Base-by-base conservation (phyloP, 345 rosid species). In the Carallia brachiata region DNA sequence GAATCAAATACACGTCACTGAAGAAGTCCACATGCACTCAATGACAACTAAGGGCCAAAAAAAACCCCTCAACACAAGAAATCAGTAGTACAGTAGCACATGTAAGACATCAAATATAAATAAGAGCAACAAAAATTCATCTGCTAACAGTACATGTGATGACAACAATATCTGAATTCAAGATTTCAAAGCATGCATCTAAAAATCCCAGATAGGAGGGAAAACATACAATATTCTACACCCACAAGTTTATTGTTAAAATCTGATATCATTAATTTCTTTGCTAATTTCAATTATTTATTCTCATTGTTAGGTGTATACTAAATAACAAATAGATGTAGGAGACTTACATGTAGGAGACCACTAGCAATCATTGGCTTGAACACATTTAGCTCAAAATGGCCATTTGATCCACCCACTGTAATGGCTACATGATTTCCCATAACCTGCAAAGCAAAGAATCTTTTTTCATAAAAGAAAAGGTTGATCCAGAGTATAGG, bases 361-460 rank as follows among this genome's bases (percentile, higher is more conserved):
- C 87, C 86, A 65, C 84, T 87, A 28, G 98, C 98, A 40, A 94
- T 90, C 97, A 94, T 87, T 48, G 97, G 97, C 87, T 94, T 94
- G 90, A 85, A 94, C 23, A 94, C 98, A 74, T 94, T 94, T 65
- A 91, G 69, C 61, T 94, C 98, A 69, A 94, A 94, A 77, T 94
- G 98, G 62, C 98, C 98, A 83, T 88, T 94, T 71, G 97, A 85
- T 68, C 98, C 97, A 72, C 97, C 97, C 75, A 94, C 86, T 36
- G 97, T 85, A 63, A 94, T 77, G 10, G 92, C 96, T 16, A 90
- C 92, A 77, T 91, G 93, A 84, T 94, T 94, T 66, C 98, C 98
- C 89, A 94, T 86, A 73, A 94, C 96, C 97, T 94, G 75, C 79
- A 78, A 74, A 47, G 61, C 31, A 58, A 79, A 60, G 53, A 31